Evolutionary conservation across 2,329 filamentous ascomycete species (phyloP), one percentile per base, ranked within the genome.

Genomic region (Epichloe typhina): DNA sequence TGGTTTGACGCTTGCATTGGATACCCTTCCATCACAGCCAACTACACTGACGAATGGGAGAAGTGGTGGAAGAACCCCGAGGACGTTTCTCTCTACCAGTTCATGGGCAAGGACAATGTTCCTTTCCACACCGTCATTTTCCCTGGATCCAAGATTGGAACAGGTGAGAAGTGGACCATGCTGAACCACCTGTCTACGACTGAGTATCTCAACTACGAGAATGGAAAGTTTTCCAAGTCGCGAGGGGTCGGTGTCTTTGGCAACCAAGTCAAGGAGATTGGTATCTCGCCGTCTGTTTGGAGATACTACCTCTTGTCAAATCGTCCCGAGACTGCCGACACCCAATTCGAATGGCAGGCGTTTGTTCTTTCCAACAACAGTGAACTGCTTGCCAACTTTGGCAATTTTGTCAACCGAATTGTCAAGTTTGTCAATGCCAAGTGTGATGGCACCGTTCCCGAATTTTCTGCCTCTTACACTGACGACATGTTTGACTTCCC

Each of bases 1-100:
- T 87, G 84, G 88, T 88, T 96, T 64, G 88, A 95, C 64, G 88
- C 88, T 50, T 93, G 87, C 67, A 93, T 95, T 61, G 90, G 90
- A 19, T 96, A 96, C 65, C 83, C 89, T n/a, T 95, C 88, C 2
- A 96, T 96, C 58, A 95, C 90, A 1, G 88, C 87, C 56, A 89
- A 82, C 59, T 95, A 95, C 66, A 95, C 89, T 5, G 74, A 79
- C 50, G 76, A 94, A 55, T 96, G 90, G 90, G 83, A 95, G 71
- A 78, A 87, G 62, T 96, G 90, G 90, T 96, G 90, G 90, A 83
- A 85, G 63, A 85, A 94, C 65, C 88, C 88, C 0, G 84, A 95
- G 43, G 76, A 95, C 36, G 89, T 96, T 46, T 79, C 84, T 62
- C 78, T 96, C 12, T 95, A 93, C 67, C 90, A 96, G 70, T 94